Evolutionary conservation across 345 rosid genomes (phyloP).

Genomic region (Moringa oleifera): DNA sequence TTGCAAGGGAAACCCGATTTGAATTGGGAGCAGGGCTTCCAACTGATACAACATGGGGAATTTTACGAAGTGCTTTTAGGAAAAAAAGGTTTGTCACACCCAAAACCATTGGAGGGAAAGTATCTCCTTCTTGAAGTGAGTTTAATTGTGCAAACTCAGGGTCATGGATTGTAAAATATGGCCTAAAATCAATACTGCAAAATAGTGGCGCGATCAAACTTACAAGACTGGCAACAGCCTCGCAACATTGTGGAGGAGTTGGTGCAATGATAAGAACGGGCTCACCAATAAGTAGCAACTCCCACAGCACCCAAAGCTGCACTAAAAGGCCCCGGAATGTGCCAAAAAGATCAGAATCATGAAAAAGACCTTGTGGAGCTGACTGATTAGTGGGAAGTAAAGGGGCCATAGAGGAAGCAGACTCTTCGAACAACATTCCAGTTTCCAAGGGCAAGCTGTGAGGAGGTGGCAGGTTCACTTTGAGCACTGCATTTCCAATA

Average conservation of each 20-base stretch:
- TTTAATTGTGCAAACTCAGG: conserved; percentile 71
- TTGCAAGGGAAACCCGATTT: conserved; percentile 46
- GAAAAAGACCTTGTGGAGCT: conserved; percentile 93
- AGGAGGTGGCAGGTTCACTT: conserved; percentile 88
- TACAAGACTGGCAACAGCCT: conserved; percentile 94
- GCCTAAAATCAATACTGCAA: conserved; percentile 94
- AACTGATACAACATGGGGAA: conserved; percentile 90
- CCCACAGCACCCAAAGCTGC: conserved; percentile 97
- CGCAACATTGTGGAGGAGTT: conserved; percentile 93
- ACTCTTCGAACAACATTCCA: conserved; percentile 56
- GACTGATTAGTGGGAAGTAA: conserved; percentile 88
- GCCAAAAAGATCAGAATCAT: conserved; percentile 91
- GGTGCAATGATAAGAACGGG: conserved; percentile 92
- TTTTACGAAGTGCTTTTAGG: conserved; percentile 75
- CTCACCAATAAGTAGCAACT: conserved; percentile 83
- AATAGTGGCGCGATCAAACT: conserved; percentile 86
- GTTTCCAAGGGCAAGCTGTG: conserved; percentile 74
- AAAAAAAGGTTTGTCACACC: conserved; percentile 96
- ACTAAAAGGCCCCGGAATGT: conserved; percentile 67
- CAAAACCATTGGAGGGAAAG: conserved; percentile 88
- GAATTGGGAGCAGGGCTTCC: conserved; percentile 73
- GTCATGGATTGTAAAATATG: conserved; percentile 94
- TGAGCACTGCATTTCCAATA: conserved; percentile 85
- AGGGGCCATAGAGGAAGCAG: conserved; percentile 86
- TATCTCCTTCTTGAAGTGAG: conserved; percentile 67